Base-by-base conservation (phyloP, 371 early-diverging fungal genomes). In the Mucor racemosus region DNA sequence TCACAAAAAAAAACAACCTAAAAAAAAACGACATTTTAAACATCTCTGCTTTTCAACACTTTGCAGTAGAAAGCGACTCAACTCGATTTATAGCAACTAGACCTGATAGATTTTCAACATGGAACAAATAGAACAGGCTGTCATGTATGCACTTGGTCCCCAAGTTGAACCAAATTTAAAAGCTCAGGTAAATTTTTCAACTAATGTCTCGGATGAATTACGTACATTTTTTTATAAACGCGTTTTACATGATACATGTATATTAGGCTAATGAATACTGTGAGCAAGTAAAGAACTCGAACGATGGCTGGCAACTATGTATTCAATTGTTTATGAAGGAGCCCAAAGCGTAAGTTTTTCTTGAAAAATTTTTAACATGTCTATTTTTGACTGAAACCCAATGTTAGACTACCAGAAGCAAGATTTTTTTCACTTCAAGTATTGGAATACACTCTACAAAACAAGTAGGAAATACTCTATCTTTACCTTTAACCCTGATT, bases 231-330 rank as follows among this genome's bases (percentile, higher is more conserved):
- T 50, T 50, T 19, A 19, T 50, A 5, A 50, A 50, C 50, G 50
- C 50, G 50, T 50, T 21, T 21, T 60, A 33, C 33, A 44, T 26
- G 1, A 26, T 26, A 26, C 3, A 26, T 11, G 19, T 21, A 11
- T 7, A 62, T 38, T 84, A 96, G 92, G 97, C 97, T 3, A 93
- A 85, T 46, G 87, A 88, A 59, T 97, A 91, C 76, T 95, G 92
- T 75, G 93, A 94, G 67, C 88, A 91, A 75, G 83, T 97, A 46
- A 91, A 90, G 71, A 79, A 79, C 48, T 89, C 93, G 44, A 78
- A 86, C 3, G 90, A 94, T 58, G 96, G 95, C 42, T 96, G 96
- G 95, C 90, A 90, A 79, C 73, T 93, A 42, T 92, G 95, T 74
- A 72, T 96, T 48, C 82, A 88, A 62, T 83, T 95, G 55, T 94